Evolutionary conservation across 768 basidiomycete species (phyloP), one percentile per base, ranked within the genome.

Genomic region (Inosperma sp.): DNA sequence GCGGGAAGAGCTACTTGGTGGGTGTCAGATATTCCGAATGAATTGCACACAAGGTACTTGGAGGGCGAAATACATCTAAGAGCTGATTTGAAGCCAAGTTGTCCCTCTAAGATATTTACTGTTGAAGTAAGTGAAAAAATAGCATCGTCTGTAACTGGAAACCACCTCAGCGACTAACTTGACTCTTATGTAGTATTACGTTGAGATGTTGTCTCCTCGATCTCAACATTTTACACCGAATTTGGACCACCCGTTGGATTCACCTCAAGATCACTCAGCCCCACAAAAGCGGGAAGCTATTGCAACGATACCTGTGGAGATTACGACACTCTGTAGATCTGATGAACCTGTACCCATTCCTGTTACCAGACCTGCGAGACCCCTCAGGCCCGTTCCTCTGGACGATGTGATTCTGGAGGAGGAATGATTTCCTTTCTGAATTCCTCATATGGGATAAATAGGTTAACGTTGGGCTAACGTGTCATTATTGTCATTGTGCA

Each of bases 11-110:
- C 55, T 10, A 43, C 40, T 3, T 56, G 55, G 51, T 50, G 55
- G 51, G 31, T 31, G 3, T 52, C 52, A 31, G 48, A 42, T 36
- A 44, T 46, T 3, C 27, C 19, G 3, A 48, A 46, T 29, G 48
- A 53, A 13, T 7, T 23, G 14, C 26, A 45, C 6, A n/a, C 35
- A 26, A 48, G 23, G 21, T 22, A 47, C 16, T 4, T 57, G 25
- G 40, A 48, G 19, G 52, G 52, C 5, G 56, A 51, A 19, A 50
- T 53, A 19, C 56, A 56, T 48, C 47, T 56, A 4, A 22, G 31
- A 6, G 43, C 36, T 31, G 52, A 50, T 27, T 35, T 56, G 31
- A 33, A 46, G 17, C 52, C 56, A 22, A 53, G 37, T 23, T 53
- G 48, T 19, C 26, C 27, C 0, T 43, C 21, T 30, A 19, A 44